Conservation (phyloP, 169 alveolate species). For the Plasmodium gallinaceum region DNA sequence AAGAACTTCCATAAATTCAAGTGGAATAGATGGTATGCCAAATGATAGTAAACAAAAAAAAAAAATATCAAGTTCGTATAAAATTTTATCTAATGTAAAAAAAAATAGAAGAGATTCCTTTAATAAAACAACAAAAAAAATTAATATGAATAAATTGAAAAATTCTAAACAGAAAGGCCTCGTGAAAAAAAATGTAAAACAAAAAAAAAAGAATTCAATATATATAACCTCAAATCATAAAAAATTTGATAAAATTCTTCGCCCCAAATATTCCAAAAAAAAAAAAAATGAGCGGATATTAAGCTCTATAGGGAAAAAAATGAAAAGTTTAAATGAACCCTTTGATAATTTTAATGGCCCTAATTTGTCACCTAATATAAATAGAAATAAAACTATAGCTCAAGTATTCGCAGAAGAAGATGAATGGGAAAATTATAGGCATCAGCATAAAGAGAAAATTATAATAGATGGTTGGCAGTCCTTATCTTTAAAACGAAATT, state of each 20-base stretch:
- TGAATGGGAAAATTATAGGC: slow-evolving; percentile 85
- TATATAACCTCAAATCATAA: slow-evolving; percentile 31
- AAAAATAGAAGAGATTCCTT: slow-evolving; percentile 15
- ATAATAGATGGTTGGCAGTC: slow-evolving; percentile 84
- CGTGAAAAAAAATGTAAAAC: slow-evolving; percentile 39
- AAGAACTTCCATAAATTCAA: background rate
- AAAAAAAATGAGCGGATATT: slow-evolving; percentile 31
- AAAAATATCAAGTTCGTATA: slow-evolving; percentile 13
- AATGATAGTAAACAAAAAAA: background rate
- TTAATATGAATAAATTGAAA: slow-evolving; percentile 21
- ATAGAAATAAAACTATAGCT: slow-evolving; percentile 77
- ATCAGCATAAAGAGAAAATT: slow-evolving; percentile 78
- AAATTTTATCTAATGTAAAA: slow-evolving; percentile 1
- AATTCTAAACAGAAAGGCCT: slow-evolving; percentile 29
- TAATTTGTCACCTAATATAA: slow-evolving; percentile 28
- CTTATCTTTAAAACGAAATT: slow-evolving; percentile 80
- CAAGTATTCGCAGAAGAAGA: slow-evolving; percentile 86
- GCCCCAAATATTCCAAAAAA: slow-evolving; percentile 39
- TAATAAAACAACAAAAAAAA: slow-evolving; percentile 44
- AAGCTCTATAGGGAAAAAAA: slow-evolving; percentile 10
- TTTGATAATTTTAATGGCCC: slow-evolving; percentile 36
- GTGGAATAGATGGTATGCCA: slow-evolving; percentile 1
- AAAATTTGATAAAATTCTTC: slow-evolving; percentile 45
- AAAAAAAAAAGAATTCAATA: slow-evolving; percentile 25
- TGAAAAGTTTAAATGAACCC: slow-evolving; percentile 39